phyloP scores from a whole-genome alignment of 306 rosid species.

The Cicer judaicum region DNA sequence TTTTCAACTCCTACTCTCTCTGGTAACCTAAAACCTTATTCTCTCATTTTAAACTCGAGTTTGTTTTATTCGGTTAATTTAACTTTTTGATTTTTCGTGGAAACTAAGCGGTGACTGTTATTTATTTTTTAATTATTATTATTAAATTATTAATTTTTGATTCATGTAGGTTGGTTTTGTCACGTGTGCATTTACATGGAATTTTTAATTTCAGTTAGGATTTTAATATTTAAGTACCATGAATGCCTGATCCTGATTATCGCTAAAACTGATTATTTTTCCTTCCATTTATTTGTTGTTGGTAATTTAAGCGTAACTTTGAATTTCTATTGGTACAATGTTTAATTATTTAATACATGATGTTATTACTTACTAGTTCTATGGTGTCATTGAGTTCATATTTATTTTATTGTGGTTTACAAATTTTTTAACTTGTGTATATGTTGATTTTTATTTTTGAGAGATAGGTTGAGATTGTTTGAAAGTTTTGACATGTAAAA shows the following conservation, averaged over 20 bases:
- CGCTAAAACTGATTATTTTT: background rate
- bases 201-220: background rate
- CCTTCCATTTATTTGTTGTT: background rate
- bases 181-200: background rate
- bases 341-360: background rate
- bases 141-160: background rate
- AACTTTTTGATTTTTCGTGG: background rate
- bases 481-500: background rate
- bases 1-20: background rate
- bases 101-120: background rate
- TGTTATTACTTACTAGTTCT: constrained; percentile 25
- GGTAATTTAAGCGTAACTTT: background rate
- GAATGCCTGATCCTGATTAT: background rate
- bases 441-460: constrained; percentile 29
- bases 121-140: background rate
- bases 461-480: constrained; percentile 7
- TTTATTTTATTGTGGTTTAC: constrained; percentile 6
- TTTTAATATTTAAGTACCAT: background rate
- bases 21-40: background rate
- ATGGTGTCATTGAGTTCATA: background rate
- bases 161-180: background rate
- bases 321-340: background rate
- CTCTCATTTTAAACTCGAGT: no score
- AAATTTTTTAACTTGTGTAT: background rate
- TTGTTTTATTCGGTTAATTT: no score